Percentiles rank a stretch among this genome's conserved stretches.
These are phyloP conservation scores for Barbatosphaeria neglecta DNA, from an alignment of 495 filamentous ascomycete genomes.

Conservation along the genomic window DNA sequence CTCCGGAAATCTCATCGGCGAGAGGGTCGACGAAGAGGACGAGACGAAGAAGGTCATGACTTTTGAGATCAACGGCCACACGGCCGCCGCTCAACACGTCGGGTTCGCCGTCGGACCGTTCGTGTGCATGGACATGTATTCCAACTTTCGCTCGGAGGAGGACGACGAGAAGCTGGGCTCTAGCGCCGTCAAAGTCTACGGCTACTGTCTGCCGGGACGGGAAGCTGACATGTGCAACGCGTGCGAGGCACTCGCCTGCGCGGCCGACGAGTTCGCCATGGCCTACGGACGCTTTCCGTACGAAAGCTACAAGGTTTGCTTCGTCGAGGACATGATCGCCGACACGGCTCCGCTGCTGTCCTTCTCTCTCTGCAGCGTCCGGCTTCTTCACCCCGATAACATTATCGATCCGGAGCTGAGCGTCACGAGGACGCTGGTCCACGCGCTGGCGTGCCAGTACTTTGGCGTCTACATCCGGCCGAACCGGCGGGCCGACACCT, in stretches of 20 bases:
- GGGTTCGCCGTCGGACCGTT: slow-evolving; percentile 91
- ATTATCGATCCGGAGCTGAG: slow-evolving; percentile 74
- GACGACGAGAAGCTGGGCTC: slow-evolving; percentile 81
- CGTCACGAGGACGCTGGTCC: slow-evolving; percentile 62
- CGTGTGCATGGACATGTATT: slow-evolving; percentile 72
- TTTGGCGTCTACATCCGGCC: slow-evolving; percentile 81
- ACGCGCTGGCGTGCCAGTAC: slow-evolving; percentile 87
- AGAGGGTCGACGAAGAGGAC: slow-evolving; percentile 61
- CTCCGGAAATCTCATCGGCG: slow-evolving; percentile 76
- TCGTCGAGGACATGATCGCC: slow-evolving; percentile 72
- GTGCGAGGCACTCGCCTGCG: slow-evolving; percentile 44
- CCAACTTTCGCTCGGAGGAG: slow-evolving; percentile 77
- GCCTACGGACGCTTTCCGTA: slow-evolving; percentile 82
- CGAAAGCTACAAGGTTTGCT: slow-evolving; percentile 78
- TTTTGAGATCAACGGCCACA: slow-evolving; percentile 50
- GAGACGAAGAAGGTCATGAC: slow-evolving; percentile 69
- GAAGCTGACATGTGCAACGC: slow-evolving; percentile 71
- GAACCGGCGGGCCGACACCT: slow-evolving; percentile 65
- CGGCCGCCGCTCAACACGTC: slow-evolving; percentile 67
- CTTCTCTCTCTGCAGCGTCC: slow-evolving; percentile 76
- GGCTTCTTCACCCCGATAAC: slow-evolving; percentile 69
- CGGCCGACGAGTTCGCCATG: slow-evolving; percentile 76
- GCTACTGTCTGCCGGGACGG: slow-evolving; percentile 79
- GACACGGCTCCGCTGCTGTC: slow-evolving; percentile 69
- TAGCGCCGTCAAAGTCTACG: slow-evolving; percentile 73